Evolutionary conservation across 2,329 filamentous ascomycete genomes (phyloP).

Genomic region (Penicillium sp.): DNA sequence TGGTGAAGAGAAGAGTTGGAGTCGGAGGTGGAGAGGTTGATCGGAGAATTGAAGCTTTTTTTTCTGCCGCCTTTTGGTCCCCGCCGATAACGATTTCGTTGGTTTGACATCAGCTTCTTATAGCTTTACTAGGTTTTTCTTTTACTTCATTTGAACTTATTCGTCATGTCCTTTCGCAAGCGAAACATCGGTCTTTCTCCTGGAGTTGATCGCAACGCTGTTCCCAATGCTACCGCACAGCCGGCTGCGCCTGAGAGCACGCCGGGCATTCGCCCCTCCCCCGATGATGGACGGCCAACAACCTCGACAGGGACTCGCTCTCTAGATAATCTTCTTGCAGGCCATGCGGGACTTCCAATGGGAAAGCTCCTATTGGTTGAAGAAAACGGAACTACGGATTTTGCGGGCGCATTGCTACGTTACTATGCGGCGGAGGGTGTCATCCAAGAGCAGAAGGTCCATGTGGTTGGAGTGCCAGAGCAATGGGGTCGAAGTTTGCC

Average conservation of each 20-base stretch:
- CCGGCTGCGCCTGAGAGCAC: conserved; percentile 32
- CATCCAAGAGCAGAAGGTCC: conserved; percentile 83
- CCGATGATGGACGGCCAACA: conserved; percentile 79
- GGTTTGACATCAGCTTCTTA: conserved; percentile 4
- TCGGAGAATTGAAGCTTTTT: conserved; percentile 30
- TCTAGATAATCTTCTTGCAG: conserved; percentile 78
- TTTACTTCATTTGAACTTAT: neutral
- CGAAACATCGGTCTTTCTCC: conserved; percentile 59
- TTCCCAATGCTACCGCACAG: conserved; percentile 27
- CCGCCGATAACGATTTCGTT: conserved; percentile 24
- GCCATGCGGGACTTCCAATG: conserved; percentile 79
- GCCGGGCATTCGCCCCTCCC: conserved; percentile 73
- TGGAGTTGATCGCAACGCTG: conserved; percentile 34
- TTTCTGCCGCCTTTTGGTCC: conserved; percentile 27
- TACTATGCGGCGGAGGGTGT: conserved; percentile 94
- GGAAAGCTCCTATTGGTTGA: conserved; percentile 78
- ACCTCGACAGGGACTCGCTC: conserved; percentile 89
- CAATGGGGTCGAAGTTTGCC: conserved; percentile 82
- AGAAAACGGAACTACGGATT: conserved; percentile 92
- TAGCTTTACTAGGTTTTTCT: neutral
- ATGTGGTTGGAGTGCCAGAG: conserved; percentile 77
- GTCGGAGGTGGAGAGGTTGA: conserved; percentile 16
- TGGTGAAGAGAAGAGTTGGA: conserved; percentile 15
- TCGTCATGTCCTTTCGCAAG: conserved; percentile 65
- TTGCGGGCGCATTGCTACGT: conserved; percentile 75